Conservation (phyloP, 768 basidiomycete genomes). For the Psilocybe cubensis region DNA sequence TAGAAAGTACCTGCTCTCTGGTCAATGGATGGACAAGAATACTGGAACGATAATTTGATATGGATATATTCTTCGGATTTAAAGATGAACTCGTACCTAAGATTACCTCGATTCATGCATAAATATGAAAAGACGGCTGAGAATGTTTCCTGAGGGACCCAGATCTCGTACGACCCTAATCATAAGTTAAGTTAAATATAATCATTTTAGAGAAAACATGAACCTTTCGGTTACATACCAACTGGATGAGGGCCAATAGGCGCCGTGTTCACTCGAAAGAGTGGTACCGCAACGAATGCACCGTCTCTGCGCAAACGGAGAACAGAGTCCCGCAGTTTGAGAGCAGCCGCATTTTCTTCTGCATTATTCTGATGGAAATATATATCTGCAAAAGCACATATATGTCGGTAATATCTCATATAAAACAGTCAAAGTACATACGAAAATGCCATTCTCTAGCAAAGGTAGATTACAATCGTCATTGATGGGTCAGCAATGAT, state of each 20-base stretch:
- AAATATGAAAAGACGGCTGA: conserved; percentile 78
- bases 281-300: conserved; percentile 79
- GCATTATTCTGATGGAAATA: conserved; percentile 76
- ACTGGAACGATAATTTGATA: conserved; percentile 34
- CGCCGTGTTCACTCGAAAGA: conserved; percentile 68
- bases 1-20: conserved; percentile 55
- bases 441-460: conserved; percentile 88
- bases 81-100: conserved; percentile 51
- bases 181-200: conserved; percentile 30
- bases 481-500: background rate
- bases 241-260: conserved; percentile 80
- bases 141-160: conserved; percentile 79
- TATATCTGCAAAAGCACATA: conserved; percentile 52
- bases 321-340: conserved; percentile 72
- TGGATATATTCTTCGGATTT: conserved; percentile 25
- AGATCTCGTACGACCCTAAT: conserved; percentile 77
- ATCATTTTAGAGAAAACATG: conserved; percentile 10
- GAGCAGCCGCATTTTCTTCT: conserved; percentile 62
- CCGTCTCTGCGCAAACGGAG: conserved; percentile 72
- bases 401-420: background rate
- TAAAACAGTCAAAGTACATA: conserved; percentile 33
- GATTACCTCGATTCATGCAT: conserved; percentile 62
- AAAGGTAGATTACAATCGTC: background rate
- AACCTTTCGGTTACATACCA: conserved; percentile 45
- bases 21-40: conserved; percentile 79